A percentile compares a stretch with the other conserved stretches of the same genome.
These are phyloP conservation scores for Hydrangea macrophylla DNA, from an alignment of 148 eudicot species.

Conservation along the genomic window DNA sequence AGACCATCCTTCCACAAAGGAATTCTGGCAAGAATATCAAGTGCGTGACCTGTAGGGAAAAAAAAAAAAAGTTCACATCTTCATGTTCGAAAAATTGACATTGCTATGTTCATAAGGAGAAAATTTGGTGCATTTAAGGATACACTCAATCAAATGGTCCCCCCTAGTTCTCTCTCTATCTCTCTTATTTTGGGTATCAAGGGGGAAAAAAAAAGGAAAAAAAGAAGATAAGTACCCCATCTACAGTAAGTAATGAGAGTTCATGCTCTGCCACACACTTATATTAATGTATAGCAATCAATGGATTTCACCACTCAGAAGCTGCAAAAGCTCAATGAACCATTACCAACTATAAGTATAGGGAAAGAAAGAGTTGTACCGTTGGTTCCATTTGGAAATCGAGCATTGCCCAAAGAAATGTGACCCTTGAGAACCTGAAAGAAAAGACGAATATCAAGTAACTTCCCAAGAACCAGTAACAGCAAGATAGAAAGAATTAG, in stretches of 20 bases:
- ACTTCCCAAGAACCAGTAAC: neutral
- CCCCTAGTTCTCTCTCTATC: no score
- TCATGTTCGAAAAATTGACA: neutral
- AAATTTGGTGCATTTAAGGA: neutral
- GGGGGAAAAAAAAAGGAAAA: no score
- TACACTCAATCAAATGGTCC: neutral
- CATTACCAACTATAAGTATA: constrained; percentile 1
- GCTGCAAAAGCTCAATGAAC: constrained; percentile 4
- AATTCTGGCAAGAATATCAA: constrained; percentile 88
- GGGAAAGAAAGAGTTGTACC: constrained; percentile 36
- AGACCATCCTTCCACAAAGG: constrained; percentile 96
- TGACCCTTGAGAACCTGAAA: constrained; percentile 94
- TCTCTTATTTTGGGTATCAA: no score
- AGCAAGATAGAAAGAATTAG: neutral
- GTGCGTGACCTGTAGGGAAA: constrained; percentile 71
- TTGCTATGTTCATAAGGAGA: neutral
- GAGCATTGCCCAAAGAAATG: constrained; percentile 75
- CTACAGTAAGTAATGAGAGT: no score
- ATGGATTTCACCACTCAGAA: neutral
- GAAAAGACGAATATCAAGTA: constrained; percentile 12
- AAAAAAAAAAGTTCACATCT: neutral
- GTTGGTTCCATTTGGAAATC: constrained; percentile 90
- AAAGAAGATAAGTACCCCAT: no score
- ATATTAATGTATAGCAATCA: no score
- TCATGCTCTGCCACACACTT: no score